Percentiles rank a stretch among this genome's conserved stretches.
Conservation (phyloP, 75 land plant species). For the Selaginella moellendorffii region DNA sequence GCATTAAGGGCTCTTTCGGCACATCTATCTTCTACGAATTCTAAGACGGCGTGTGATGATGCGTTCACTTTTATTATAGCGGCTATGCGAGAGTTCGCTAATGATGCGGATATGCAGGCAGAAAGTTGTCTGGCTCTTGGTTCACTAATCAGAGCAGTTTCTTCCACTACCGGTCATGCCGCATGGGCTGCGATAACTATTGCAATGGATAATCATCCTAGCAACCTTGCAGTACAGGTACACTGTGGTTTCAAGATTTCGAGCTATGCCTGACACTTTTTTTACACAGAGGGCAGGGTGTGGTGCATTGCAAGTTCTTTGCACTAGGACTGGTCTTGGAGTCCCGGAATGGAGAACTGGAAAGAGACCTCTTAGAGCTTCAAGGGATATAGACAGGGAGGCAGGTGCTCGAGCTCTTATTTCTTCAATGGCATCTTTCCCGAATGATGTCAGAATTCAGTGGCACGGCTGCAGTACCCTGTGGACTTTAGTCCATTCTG, state of each 20-base stretch:
- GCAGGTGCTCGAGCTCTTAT: constrained; percentile 17
- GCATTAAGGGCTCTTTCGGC: constrained; percentile 19
- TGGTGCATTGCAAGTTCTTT: constrained; percentile 17
- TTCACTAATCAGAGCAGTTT: constrained; percentile 9
- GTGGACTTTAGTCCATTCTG: constrained; percentile 18
- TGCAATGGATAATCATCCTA: constrained; percentile 16
- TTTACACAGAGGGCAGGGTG: constrained; percentile 23
- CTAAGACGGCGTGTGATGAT: constrained; percentile 17
- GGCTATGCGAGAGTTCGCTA: constrained; percentile 12
- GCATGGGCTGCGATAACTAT: constrained; percentile 17
- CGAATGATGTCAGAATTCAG: constrained; percentile 20
- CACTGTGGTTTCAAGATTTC: not conserved
- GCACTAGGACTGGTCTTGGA: constrained; percentile 15
- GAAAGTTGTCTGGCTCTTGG: constrained; percentile 15
- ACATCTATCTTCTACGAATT: constrained; percentile 16
- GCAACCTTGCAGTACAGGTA: constrained; percentile 18
- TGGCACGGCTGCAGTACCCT: constrained; percentile 23
- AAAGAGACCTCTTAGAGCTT: constrained; percentile 14
- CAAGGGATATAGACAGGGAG: constrained; percentile 17
- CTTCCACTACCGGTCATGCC: constrained; percentile 12
- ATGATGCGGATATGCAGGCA: constrained; percentile 15
- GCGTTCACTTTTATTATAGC: constrained; percentile 19
- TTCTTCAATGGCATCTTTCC: constrained; percentile 18
- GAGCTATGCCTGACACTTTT: not conserved
- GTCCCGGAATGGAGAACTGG: constrained; percentile 18